Conservation (phyloP, 345 rosid species). For the Corymbia maculata region DNA sequence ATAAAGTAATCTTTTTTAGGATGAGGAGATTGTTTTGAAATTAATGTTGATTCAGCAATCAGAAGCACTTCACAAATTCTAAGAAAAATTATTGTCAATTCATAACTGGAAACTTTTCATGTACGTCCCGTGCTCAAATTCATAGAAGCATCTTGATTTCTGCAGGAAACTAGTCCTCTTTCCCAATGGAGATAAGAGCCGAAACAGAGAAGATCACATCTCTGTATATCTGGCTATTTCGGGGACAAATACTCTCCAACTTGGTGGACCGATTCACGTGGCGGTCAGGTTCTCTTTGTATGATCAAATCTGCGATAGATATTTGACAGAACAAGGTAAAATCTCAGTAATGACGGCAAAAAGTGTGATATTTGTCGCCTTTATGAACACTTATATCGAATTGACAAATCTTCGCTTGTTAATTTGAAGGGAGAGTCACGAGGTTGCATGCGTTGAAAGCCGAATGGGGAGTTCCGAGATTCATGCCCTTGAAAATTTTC, state of each 20-base stretch:
- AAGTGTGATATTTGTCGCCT: neutral
- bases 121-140: neutral
- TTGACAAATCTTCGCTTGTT: neutral
- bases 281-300: neutral
- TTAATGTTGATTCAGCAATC: neutral
- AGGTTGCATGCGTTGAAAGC: rapidly evolving
- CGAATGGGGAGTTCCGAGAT: neutral
- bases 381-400: neutral
- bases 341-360: neutral
- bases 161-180: neutral
- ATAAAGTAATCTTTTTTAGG: neutral
- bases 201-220: neutral
- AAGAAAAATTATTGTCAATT: neutral
- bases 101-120: neutral
- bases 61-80: neutral
- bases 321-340: neutral
- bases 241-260: neutral
- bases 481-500: too few relatives aligned
- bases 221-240: neutral
- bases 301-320: neutral
- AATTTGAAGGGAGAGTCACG: neutral
- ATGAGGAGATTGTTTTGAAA: neutral
- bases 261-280: neutral
- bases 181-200: neutral
- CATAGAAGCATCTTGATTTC: neutral